Conservation (phyloP, 495 filamentous ascomycete genomes). For the Durotheca rogersii region DNA sequence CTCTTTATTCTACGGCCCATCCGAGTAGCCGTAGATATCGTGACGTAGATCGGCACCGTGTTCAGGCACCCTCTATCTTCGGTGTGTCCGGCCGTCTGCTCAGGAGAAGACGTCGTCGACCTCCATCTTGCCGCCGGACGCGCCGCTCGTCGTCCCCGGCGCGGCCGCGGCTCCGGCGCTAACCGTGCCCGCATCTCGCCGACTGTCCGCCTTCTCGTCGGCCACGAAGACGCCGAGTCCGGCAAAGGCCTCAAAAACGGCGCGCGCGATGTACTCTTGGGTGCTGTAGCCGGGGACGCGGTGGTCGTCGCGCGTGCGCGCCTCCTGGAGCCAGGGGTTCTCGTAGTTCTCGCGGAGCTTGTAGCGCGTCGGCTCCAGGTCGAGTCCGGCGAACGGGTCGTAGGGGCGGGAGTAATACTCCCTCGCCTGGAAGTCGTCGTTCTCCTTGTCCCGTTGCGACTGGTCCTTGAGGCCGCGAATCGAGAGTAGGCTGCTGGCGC, state of each 20-base stretch:
- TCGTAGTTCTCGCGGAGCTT: constrained; percentile 53
- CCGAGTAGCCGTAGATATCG: no score
- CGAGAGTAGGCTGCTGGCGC: constrained; percentile 44
- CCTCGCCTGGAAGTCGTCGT: constrained; percentile 26
- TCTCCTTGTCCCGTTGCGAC: constrained; percentile 23
- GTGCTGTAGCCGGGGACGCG: constrained; percentile 83
- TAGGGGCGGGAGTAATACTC: constrained; percentile 59
- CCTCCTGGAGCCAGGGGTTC: constrained; percentile 60
- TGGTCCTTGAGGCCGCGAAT: constrained; percentile 79
- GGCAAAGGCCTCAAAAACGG: constrained; percentile 84
- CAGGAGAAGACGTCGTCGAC: constrained; percentile 46
- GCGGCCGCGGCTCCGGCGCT: constrained; percentile 40
- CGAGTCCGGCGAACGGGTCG: constrained; percentile 82
- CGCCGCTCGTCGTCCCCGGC: constrained; percentile 21
- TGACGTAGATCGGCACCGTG: no score
- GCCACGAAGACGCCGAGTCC: constrained; percentile 79
- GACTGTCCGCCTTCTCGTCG: constrained; percentile 63
- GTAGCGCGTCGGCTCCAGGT: constrained; percentile 68
- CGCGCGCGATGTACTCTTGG: constrained; percentile 73
- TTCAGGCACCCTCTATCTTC: not conserved
- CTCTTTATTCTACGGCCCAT: no score
- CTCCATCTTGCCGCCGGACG: constrained; percentile 38
- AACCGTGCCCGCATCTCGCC: constrained; percentile 37
- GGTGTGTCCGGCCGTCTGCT: not conserved
- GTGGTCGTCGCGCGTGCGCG: constrained; percentile 58